phyloP scores from a whole-genome alignment of 495 filamentous ascomycete species.

The Penicillium dipodomyicola region DNA sequence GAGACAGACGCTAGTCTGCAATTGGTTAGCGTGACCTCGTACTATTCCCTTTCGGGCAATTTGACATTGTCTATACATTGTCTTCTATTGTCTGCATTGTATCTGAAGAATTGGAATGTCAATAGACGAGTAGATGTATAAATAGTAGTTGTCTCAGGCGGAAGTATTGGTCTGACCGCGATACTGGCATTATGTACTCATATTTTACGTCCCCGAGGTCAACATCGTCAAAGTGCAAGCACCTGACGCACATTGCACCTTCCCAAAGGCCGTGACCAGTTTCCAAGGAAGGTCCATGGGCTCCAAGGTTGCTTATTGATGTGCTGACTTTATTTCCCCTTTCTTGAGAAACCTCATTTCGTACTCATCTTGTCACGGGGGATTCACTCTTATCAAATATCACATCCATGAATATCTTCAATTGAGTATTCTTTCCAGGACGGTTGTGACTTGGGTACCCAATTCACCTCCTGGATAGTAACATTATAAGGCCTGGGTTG shows the following conservation, averaged over 20 bases:
- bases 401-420: not conserved
- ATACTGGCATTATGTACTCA: not conserved
- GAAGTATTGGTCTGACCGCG: not conserved
- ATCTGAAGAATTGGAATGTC: not conserved
- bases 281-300: no score
- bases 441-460: not conserved
- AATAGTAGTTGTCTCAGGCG: not conserved
- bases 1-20: conserved; percentile 22
- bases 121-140: not conserved
- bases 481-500: not conserved
- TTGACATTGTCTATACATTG: not conserved
- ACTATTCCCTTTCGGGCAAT: not conserved
- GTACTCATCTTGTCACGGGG: not conserved
- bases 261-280: not conserved
- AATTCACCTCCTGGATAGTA: not conserved
- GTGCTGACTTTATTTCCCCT: not conserved
- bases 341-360: not conserved
- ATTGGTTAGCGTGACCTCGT: conserved; percentile 7
- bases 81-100: not conserved
- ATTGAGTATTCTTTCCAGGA: not conserved
- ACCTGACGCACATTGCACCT: not conserved
- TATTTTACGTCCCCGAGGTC: not conserved
- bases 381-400: not conserved
- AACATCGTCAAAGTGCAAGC: no score
- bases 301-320: not conserved